phyloP scores from a whole-genome alignment of 371 early-diverging fungal genomes.

The Rhizopus microsporus region DNA sequence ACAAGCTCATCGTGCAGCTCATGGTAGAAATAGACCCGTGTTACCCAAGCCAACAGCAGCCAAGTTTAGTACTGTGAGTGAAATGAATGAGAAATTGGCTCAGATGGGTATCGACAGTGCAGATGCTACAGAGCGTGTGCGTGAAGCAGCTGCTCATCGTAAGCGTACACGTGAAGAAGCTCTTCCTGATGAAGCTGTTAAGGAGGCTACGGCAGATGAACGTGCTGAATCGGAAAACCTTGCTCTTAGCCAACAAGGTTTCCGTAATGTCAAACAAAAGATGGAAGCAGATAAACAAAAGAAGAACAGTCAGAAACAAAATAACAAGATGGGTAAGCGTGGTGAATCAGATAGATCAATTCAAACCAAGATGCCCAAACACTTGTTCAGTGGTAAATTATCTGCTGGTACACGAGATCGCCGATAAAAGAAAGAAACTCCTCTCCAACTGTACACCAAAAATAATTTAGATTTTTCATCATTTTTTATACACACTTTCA shows the following conservation, averaged over 20 bases:
- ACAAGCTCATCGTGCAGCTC: conserved; percentile 67
- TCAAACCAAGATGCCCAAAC: conserved; percentile 92
- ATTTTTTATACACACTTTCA: conserved; percentile 1
- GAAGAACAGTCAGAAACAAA: conserved; percentile 67
- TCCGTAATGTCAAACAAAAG: conserved; percentile 75
- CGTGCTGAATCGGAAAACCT: conserved; percentile 51
- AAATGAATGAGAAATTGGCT: conserved; percentile 63
- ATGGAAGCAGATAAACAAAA: conserved; percentile 76
- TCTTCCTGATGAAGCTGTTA: conserved; percentile 63
- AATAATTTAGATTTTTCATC: background rate
- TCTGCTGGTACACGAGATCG: conserved; percentile 80
- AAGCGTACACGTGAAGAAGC: conserved; percentile 80
- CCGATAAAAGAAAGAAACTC: conserved; percentile 55
- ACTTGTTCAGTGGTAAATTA: conserved; percentile 95
- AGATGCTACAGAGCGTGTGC: conserved; percentile 54
- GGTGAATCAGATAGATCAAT: conserved; percentile 95
- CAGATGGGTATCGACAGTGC: conserved; percentile 50
- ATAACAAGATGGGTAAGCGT: conserved; percentile 79
- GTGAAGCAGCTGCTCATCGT: conserved; percentile 43
- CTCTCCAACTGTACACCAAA: background rate
- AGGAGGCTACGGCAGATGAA: conserved; percentile 52
- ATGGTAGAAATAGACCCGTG: conserved; percentile 67
- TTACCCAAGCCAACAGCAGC: conserved; percentile 58
- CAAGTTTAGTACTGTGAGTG: conserved; percentile 37
- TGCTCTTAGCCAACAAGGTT: conserved; percentile 75